Evolutionary conservation across 768 basidiomycete species (phyloP), one percentile per base, ranked within the genome.

Genomic region (Suillus clintonianus): DNA sequence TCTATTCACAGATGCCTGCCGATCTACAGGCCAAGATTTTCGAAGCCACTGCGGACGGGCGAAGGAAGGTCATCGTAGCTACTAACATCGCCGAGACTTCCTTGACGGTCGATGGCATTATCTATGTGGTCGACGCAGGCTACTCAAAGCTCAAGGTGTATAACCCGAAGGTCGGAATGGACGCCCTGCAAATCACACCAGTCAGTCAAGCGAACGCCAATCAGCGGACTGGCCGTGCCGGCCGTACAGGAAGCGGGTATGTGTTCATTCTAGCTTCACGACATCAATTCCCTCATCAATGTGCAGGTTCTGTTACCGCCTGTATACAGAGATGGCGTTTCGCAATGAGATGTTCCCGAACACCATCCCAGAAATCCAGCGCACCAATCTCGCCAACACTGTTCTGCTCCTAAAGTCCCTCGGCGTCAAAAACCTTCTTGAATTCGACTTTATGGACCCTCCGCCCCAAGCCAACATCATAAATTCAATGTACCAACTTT

Each of bases 381-480:
- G 97, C 53, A 99, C 97, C 11, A 99, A 99, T 77, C 77, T 99
- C 62, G 96, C 97, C 22, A 99, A 99, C 71, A 99, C 97, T 0
- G 97, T 99, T 0, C 78, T 99, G 24, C 78, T 99, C 42, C 83
- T 99, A 63, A 99, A 99, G 74, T 96, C 96, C 4, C 82, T 99
- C 6, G 97, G 97, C 11, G 97, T 99, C 47, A 97, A 97, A 81
- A 95, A 99, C 73, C 78, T 98, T 47, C 84, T 99, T 24, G 97
- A 99, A 77, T 99, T 99, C 72, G 97, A 99, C 77, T 99, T 99
- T 74, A 99, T 99, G 97, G 97, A 99, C 74, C 97, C 97, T n/a
- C 97, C 97, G 24, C 97, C 97, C n/a, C 95, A 97, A 90, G 93
- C 94, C 60, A 98, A 98, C 73, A 99, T 99, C 69, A 82, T 99